Evolutionary conservation across 2,329 filamentous ascomycete genomes (phyloP).

Genomic region (Penicillium sp.): DNA sequence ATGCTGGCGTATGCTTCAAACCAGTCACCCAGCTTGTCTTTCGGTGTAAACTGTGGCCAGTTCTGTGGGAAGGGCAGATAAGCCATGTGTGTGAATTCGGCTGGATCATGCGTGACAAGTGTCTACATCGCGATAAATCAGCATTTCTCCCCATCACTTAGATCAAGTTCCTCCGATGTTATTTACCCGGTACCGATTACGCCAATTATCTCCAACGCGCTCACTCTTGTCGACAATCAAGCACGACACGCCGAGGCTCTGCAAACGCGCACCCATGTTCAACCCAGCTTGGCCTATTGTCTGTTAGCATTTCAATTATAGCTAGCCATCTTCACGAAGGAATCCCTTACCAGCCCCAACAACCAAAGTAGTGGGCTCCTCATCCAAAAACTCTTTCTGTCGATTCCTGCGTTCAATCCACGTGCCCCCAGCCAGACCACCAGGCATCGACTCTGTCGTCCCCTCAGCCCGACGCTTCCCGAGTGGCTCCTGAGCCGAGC

Average conservation of each 20-base stretch:
- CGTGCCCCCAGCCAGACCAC: constrained; percentile 32
- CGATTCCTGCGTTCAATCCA: constrained; percentile 38
- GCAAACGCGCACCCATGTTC: constrained; percentile 42
- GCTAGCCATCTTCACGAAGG: background rate
- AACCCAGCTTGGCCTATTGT: constrained; percentile 44
- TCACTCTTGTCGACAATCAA: constrained; percentile 48
- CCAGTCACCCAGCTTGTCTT: constrained; percentile 51
- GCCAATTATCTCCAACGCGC: constrained; percentile 52
- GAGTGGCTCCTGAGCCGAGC: constrained; percentile 34
- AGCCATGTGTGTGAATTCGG: constrained; percentile 40
- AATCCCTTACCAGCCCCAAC: constrained; percentile 39
- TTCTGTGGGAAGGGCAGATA: constrained; percentile 43
- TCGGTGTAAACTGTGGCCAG: constrained; percentile 45
- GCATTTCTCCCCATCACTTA: background rate
- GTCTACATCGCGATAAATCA: constrained; percentile 8
- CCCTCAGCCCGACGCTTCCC: constrained; percentile 33
- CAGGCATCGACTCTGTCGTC: constrained; percentile 36
- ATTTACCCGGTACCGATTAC: constrained; percentile 47
- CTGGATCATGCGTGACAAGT: constrained; percentile 40
- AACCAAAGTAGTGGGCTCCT: constrained; percentile 42
- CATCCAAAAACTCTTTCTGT: constrained; percentile 34
- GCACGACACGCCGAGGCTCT: constrained; percentile 40
- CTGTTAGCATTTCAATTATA: background rate
- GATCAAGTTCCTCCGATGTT: background rate
- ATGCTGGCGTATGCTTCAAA: constrained; percentile 50